Evolutionary conservation across 2,329 filamentous ascomycete genomes (phyloP).

Genomic region (Arthroderma uncinatum): DNA sequence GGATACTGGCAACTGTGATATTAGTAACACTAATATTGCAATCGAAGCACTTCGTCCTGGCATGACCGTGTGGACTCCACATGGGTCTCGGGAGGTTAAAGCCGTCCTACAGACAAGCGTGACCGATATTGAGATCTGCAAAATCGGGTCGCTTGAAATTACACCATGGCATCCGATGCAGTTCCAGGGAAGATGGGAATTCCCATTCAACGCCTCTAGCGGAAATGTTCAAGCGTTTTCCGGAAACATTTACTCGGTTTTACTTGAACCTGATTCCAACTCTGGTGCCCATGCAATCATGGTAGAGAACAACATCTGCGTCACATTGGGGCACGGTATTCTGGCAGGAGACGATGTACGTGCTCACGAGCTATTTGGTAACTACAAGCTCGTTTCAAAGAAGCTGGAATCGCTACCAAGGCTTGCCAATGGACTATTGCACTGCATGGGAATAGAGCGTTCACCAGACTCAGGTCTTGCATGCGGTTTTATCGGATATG

Average conservation of each 20-base stretch:
- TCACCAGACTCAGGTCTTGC: slow-evolving; percentile 29
- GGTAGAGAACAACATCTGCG: slow-evolving; percentile 38
- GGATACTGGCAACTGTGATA: slow-evolving; percentile 22
- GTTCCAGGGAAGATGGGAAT: slow-evolving; percentile 32
- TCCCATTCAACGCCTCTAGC: slow-evolving; percentile 34
- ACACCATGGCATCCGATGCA: slow-evolving; percentile 52
- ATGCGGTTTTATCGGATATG: slow-evolving; percentile 13
- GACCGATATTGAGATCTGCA: slow-evolving; percentile 33
- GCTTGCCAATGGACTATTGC: slow-evolving; percentile 32
- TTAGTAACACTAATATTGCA: slow-evolving; percentile 19
- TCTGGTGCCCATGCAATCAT: slow-evolving; percentile 42
- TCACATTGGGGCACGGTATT: slow-evolving; percentile 50
- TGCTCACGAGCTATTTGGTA: slow-evolving; percentile 46
- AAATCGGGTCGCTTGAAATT: slow-evolving; percentile 39
- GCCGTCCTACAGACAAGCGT: slow-evolving; percentile 44
- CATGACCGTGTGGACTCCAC: slow-evolving; percentile 41
- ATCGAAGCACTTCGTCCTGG: slow-evolving; percentile 39
- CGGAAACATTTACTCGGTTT: slow-evolving; percentile 46
- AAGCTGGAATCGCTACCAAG: slow-evolving; percentile 30
- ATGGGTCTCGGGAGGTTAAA: slow-evolving; percentile 39
- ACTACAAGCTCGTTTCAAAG: slow-evolving; percentile 37
- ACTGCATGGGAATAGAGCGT: slow-evolving; percentile 37
- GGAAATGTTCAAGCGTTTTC: slow-evolving; percentile 34
- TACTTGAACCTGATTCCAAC: slow-evolving; percentile 40
- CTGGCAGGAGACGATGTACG: slow-evolving; percentile 26